A percentile compares a stretch with the other conserved stretches of the same genome.
Conservation (phyloP, 1,284 basidiomycete genomes). For the Filobasidium uniguttulatum region DNA sequence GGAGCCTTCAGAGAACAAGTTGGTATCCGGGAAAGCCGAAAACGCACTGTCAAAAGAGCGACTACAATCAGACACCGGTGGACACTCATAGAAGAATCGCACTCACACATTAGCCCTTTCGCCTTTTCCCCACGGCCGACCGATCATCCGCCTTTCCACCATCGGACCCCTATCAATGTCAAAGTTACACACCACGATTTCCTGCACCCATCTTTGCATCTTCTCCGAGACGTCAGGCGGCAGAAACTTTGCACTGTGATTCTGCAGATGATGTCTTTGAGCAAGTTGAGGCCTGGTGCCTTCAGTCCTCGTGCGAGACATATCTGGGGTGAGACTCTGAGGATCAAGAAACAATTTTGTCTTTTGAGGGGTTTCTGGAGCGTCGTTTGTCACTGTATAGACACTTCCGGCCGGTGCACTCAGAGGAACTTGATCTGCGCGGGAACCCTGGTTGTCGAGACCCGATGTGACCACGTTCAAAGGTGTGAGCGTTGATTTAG, state of each 20-base stretch:
- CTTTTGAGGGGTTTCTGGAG: too few relatives aligned
- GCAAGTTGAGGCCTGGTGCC: neutral
- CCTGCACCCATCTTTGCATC: constrained; percentile 63
- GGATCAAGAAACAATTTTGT: too few relatives aligned
- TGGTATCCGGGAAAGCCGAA: constrained; percentile 83
- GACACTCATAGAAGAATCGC: neutral
- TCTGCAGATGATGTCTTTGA: neutral
- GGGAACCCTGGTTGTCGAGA: too few relatives aligned
- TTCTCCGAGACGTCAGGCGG: constrained; percentile 1
- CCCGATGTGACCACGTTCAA: too few relatives aligned
- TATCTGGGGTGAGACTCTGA: too few relatives aligned
- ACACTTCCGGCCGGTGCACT: too few relatives aligned
- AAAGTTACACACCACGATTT: constrained; percentile 71
- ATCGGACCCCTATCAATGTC: constrained; percentile 77
- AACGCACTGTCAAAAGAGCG: constrained; percentile 52
- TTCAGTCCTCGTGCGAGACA: too few relatives aligned
- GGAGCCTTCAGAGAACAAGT: constrained; percentile 50
- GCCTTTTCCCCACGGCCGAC: constrained; percentile 47
- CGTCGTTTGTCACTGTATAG: too few relatives aligned
- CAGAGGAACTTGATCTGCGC: too few relatives aligned
- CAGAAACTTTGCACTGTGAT: neutral
- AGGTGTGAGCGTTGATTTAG: too few relatives aligned
- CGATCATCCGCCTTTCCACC: constrained; percentile 55
- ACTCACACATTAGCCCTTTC: constrained; percentile 75
- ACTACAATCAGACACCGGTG: neutral